Base-by-base conservation (phyloP, 345 rosid genomes). In the Aegle marmelos region DNA sequence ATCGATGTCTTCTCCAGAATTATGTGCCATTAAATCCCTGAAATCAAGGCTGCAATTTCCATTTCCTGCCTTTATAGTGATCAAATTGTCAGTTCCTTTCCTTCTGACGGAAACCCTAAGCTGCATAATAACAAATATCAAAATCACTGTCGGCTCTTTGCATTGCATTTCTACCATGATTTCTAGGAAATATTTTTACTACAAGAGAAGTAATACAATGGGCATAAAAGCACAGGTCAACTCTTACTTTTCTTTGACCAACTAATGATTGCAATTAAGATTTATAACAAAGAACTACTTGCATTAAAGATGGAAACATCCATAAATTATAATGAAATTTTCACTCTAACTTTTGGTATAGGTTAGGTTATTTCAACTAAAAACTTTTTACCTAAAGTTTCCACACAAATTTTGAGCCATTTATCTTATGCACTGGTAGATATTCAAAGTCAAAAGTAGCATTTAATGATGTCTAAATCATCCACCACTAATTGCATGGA, bases 41-140 rank as follows among this genome's bases (percentile, higher is more conserved):
- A 92, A 79, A 28, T 92, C 93, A 57, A 94, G 93, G 39, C 79
- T 79, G 89, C 98, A 94, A 19, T 27, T 72, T 64, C 92, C 90
- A 24, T 79, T 88, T 61, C 82, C 89, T 0, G 87, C 88, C 63
- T 71, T 78, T 70, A 94, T 71, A 74, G 76, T 25, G 45, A 94
- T 92, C 48, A 75, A 60, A 66, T 77, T 88, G 39, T 77, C 77
- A 10, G 83, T 76, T 62, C 87, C 85, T 73, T 82, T 84, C 30
- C 68, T 39, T 21, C 6, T 72, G 60, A 90, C 83, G 65, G 89
- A 82, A 53, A 90, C 91, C 80, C 82, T 88, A 78, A 93, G 88
- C 96, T 93, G 89, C 81, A 73, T 5, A 31, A 79, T 19, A 45
- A 22, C 62, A 79, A 37, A 72, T 9, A 60, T 65, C 64, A 57